Evolutionary conservation across 768 basidiomycete species (phyloP).

Genomic region (Amanita polypyramis): DNA sequence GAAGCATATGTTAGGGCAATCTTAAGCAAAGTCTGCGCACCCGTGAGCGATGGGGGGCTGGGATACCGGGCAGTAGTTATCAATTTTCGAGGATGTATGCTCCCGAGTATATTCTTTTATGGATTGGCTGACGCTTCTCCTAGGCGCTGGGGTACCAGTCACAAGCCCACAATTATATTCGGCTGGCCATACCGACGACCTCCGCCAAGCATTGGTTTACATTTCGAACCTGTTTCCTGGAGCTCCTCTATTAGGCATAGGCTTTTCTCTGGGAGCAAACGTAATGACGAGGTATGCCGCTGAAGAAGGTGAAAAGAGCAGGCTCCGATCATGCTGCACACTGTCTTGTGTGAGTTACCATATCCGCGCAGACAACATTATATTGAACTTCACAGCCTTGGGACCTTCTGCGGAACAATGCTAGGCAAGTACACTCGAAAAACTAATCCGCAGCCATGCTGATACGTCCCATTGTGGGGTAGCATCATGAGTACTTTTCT

Average conservation of each 20-base stretch:
- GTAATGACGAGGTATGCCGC: slow-evolving; percentile 85
- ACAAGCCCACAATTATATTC: slow-evolving; percentile 81
- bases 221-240: slow-evolving; percentile 62
- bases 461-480: not conserved
- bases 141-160: slow-evolving; percentile 79
- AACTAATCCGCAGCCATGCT: not conserved
- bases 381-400: slow-evolving; percentile 31
- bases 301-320: slow-evolving; percentile 60
- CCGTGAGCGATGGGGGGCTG: slow-evolving; percentile 71
- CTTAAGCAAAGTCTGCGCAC: slow-evolving; percentile 59
- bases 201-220: slow-evolving; percentile 71
- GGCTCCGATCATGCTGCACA: slow-evolving; percentile 55
- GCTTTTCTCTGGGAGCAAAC: slow-evolving; percentile 92
- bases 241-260: slow-evolving; percentile 77
- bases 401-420: slow-evolving; percentile 40
- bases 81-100: slow-evolving; percentile 88
- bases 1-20: slow-evolving; percentile 86
- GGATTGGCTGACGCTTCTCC: slow-evolving; percentile 9
- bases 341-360: slow-evolving; percentile 58
- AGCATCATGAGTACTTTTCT: slow-evolving; percentile 49
- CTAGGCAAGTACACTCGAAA: slow-evolving; percentile 26
- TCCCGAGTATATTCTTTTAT: slow-evolving; percentile 7
- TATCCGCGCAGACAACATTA: slow-evolving; percentile 12
- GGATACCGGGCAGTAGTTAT: slow-evolving; percentile 87
- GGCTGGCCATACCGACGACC: slow-evolving; percentile 84